Percentiles rank a stretch among this genome's conserved stretches.
Evolutionary conservation across 495 filamentous ascomycete species (phyloP).

Genomic region (Hamigera avellanea): DNA sequence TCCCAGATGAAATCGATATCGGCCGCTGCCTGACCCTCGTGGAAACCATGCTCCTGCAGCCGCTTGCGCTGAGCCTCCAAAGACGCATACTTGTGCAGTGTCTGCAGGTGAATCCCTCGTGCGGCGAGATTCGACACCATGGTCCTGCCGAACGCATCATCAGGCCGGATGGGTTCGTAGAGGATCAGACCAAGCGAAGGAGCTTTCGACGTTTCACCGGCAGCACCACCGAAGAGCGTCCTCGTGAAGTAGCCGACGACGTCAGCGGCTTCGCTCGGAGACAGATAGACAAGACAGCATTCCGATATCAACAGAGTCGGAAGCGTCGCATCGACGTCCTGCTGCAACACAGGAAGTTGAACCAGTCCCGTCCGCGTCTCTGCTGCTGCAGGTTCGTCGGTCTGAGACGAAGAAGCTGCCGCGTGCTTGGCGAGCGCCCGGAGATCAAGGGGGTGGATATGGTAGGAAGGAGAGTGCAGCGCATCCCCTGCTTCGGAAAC

Average conservation of each 20-base stretch:
- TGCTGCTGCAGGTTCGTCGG: background rate
- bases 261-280: slow-evolving; percentile 42
- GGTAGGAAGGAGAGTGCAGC: slow-evolving; percentile 43
- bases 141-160: slow-evolving; percentile 74
- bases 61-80: slow-evolving; percentile 54
- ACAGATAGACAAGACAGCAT: slow-evolving; percentile 86
- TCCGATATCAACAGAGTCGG: slow-evolving; percentile 86
- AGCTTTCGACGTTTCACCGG: background rate
- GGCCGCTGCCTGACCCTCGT: slow-evolving; percentile 40
- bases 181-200: slow-evolving; percentile 55
- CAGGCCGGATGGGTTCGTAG: slow-evolving; percentile 79
- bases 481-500: slow-evolving; percentile 28
- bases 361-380: background rate
- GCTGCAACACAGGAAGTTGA: slow-evolving; percentile 14
- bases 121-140: slow-evolving; percentile 87
- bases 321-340: slow-evolving; percentile 36
- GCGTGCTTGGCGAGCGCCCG: slow-evolving; percentile 36
- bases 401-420: slow-evolving; percentile 1
- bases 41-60: slow-evolving; percentile 50
- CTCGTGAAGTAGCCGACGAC: slow-evolving; percentile 59
- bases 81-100: slow-evolving; percentile 57
- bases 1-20: slow-evolving; percentile 70
- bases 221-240: slow-evolving; percentile 27
- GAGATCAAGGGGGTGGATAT: slow-evolving; percentile 74
- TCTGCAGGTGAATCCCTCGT: slow-evolving; percentile 76